These are phyloP conservation scores for Neurospora sublineolata DNA, from an alignment of 495 filamentous ascomycete species.

Conservation along the genomic window DNA sequence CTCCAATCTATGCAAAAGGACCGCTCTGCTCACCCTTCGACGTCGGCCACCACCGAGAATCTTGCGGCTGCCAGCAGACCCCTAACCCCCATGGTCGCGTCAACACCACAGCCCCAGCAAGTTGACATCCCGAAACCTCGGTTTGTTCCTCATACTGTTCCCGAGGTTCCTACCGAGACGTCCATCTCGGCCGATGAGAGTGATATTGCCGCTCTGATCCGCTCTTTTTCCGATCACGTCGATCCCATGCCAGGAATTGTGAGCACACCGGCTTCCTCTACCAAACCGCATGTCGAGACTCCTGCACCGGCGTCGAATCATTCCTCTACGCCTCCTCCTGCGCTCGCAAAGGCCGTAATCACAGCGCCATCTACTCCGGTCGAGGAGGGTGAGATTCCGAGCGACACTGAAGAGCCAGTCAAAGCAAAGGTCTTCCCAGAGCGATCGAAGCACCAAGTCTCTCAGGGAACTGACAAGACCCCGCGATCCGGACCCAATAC, in stretches of 20 bases:
- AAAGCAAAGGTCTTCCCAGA: neutral
- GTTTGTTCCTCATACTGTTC: conserved; percentile 1
- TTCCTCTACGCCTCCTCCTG: neutral
- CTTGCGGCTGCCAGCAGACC: neutral
- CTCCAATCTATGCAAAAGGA: neutral
- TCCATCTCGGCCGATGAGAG: conserved; percentile 11
- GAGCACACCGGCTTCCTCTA: neutral
- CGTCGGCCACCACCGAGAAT: neutral
- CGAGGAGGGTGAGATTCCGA: neutral
- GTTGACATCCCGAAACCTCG: neutral
- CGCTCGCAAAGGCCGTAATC: neutral
- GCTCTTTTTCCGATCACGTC: conserved; percentile 5
- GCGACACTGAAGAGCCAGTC: neutral
- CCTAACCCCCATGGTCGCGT: neutral
- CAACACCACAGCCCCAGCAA: neutral
- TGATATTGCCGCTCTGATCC: conserved; percentile 17
- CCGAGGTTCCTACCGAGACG: neutral
- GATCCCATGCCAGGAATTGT: neutral
- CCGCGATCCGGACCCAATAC: neutral
- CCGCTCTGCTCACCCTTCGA: neutral
- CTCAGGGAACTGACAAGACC: neutral
- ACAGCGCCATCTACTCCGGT: neutral
- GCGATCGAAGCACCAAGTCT: neutral
- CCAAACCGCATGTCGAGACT: neutral
- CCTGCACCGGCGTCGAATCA: neutral